A percentile compares a stretch with the other conserved stretches of the same genome.
These are phyloP conservation scores for Spencermartinsiella ligniputridi DNA, from an alignment of 1,139 yeast species.

Conservation along the genomic window DNA sequence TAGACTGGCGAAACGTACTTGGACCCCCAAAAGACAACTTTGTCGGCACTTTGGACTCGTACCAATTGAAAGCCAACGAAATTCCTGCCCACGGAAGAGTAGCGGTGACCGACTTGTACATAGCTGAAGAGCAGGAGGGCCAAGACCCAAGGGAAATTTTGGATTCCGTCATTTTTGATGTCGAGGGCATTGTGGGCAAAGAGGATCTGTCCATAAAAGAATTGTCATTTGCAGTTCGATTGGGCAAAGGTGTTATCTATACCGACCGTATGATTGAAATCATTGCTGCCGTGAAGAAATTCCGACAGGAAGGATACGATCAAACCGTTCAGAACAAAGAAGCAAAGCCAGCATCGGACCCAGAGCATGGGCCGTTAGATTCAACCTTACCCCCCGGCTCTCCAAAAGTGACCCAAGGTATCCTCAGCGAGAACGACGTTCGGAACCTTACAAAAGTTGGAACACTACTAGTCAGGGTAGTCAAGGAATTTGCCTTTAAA, in stretches of 20 bases:
- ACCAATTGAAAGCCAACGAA: conserved; percentile 28
- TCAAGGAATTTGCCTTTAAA: conserved; percentile 35
- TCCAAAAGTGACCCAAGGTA: conserved; percentile 5
- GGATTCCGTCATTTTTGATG: conserved; percentile 29
- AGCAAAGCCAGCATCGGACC: background rate
- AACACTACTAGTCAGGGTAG: conserved; percentile 30
- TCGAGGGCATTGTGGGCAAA: conserved; percentile 33
- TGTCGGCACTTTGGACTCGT: conserved; percentile 34
- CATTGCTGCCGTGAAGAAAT: conserved; percentile 11
- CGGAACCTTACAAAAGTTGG: conserved; percentile 27
- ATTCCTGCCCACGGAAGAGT: conserved; percentile 28
- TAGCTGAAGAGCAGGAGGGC: conserved; percentile 25
- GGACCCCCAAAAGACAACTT: conserved; percentile 23
- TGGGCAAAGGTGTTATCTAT: conserved; percentile 25
- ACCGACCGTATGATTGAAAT: conserved; percentile 21
- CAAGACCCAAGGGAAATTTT: conserved; percentile 31
- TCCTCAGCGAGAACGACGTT: conserved; percentile 16
- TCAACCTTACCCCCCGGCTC: background rate
- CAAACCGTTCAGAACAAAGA: background rate
- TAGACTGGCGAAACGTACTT: conserved; percentile 26
- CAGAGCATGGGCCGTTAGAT: too few relatives aligned
- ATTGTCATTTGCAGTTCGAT: conserved; percentile 29
- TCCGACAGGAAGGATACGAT: conserved; percentile 12
- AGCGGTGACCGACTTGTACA: conserved; percentile 27
- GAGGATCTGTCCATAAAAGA: conserved; percentile 32